Evolutionary conservation across 192 early-diverging fungal genomes (phyloP).

Genomic region (Coemansia sp.): DNA sequence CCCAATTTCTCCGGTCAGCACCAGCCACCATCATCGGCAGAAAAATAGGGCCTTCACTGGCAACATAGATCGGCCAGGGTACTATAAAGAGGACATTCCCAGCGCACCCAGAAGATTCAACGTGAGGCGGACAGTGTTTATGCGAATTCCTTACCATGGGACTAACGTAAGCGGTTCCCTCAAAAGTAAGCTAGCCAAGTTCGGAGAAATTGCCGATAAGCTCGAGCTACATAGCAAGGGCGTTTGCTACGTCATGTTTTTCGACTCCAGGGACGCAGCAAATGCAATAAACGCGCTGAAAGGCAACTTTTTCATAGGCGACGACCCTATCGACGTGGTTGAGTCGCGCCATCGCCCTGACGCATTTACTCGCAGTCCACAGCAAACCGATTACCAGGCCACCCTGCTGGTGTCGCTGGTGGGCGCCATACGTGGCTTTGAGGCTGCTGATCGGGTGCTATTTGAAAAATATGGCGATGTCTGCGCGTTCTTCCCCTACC

Average conservation of each 20-base stretch:
- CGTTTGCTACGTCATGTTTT: conserved; percentile 49
- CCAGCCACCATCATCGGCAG: neutral
- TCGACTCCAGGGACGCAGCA: conserved; percentile 30
- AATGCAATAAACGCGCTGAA: conserved; percentile 6
- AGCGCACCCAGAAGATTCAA: neutral
- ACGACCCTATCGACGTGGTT: neutral
- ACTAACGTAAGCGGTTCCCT: neutral
- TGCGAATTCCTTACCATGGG: conserved; percentile 4
- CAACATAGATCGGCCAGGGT: conserved; percentile 6
- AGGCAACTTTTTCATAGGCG: conserved; percentile 17
- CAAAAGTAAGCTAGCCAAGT: conserved; percentile 18
- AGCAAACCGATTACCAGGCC: conserved; percentile 23
- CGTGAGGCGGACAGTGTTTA: conserved; percentile 42
- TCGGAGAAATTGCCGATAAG: conserved; percentile 39
- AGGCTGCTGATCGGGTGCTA: conserved; percentile 10
- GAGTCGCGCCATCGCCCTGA: conserved; percentile 34
- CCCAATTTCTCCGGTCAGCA: neutral
- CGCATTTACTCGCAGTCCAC: conserved; percentile 14
- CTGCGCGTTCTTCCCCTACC: conserved; percentile 18
- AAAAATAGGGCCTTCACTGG: neutral
- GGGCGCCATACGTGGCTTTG: conserved; percentile 9
- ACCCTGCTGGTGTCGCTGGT: conserved; percentile 33
- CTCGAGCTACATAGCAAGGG: conserved; percentile 12
- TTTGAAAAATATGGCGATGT: conserved; percentile 38
- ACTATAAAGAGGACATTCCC: conserved; percentile 15